Evolutionary conservation across 257 asterid species (phyloP).

Genomic region (Solanum sejunctum): DNA sequence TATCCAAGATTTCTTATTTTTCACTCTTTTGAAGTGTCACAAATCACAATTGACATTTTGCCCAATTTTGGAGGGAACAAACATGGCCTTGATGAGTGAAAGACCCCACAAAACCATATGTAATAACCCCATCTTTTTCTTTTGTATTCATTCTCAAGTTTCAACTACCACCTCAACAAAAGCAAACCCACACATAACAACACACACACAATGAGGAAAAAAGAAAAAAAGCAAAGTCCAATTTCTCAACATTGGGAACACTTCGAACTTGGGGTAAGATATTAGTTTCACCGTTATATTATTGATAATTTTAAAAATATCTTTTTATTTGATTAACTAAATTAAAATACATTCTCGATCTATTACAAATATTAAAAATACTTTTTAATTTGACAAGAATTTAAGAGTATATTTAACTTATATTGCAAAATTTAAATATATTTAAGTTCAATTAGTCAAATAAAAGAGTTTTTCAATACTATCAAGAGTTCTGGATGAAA

Average conservation of each 20-base stretch:
- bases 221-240: neutral
- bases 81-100: neutral
- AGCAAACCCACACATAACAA: neutral
- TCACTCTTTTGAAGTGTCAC: slow-evolving; percentile 6
- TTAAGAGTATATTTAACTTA: too few relatives aligned
- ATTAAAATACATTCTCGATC: too few relatives aligned
- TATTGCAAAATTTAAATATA: too few relatives aligned
- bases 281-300: too few relatives aligned
- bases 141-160: slow-evolving; percentile 13
- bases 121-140: neutral
- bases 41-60: neutral
- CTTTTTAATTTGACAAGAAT: too few relatives aligned
- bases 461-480: too few relatives aligned
- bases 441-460: too few relatives aligned
- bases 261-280: fast-evolving
- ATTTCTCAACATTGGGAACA: neutral
- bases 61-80: neutral
- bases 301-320: too few relatives aligned
- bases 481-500: too few relatives aligned
- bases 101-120: slow-evolving; percentile 7
- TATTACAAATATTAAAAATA: too few relatives aligned
- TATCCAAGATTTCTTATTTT: slow-evolving; percentile 15
- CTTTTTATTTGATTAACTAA: too few relatives aligned
- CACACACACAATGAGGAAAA: neutral
- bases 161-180: slow-evolving; percentile 6